These are phyloP conservation scores for Verticillium nonalfalfae DNA, from an alignment of 2,329 filamentous ascomycete species.

Conservation along the genomic window DNA sequence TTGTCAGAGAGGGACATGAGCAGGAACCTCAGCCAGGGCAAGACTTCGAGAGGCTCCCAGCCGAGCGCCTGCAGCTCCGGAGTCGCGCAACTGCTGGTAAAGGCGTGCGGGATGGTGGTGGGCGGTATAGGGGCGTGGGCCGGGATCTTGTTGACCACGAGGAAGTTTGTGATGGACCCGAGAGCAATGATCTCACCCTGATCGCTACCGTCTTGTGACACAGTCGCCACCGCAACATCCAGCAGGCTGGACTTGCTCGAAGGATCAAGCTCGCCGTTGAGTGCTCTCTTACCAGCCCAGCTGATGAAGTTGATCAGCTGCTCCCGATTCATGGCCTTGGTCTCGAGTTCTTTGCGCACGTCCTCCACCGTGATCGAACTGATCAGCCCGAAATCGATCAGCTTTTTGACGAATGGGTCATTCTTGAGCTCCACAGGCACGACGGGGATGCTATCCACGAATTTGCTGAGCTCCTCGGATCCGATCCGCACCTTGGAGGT, in stretches of 20 bases:
- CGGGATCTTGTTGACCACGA: constrained; percentile 73
- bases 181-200: constrained; percentile 70
- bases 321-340: constrained; percentile 69
- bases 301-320: constrained; percentile 79
- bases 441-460: constrained; percentile 84
- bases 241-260: constrained; percentile 64
- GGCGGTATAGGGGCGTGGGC: constrained; percentile 74
- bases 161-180: constrained; percentile 66
- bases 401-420: constrained; percentile 68
- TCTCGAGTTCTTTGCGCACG: constrained; percentile 75
- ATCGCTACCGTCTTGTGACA: constrained; percentile 50
- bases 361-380: constrained; percentile 81
- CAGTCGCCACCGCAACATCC: constrained; percentile 70
- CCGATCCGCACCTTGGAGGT: constrained; percentile 76
- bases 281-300: constrained; percentile 72
- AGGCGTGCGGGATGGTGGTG: constrained; percentile 76
- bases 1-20: constrained; percentile 59
- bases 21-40: constrained; percentile 80
- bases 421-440: constrained; percentile 71
- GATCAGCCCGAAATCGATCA: constrained; percentile 82
- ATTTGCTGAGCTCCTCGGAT: constrained; percentile 58
- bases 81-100: constrained; percentile 63
- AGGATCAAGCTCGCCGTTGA: constrained; percentile 65
- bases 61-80: constrained; percentile 72
- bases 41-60: constrained; percentile 79